Percentiles rank a stretch among this genome's conserved stretches.
phyloP scores from a whole-genome alignment of 768 basidiomycete genomes.

The Tricholoma saponaceum region DNA sequence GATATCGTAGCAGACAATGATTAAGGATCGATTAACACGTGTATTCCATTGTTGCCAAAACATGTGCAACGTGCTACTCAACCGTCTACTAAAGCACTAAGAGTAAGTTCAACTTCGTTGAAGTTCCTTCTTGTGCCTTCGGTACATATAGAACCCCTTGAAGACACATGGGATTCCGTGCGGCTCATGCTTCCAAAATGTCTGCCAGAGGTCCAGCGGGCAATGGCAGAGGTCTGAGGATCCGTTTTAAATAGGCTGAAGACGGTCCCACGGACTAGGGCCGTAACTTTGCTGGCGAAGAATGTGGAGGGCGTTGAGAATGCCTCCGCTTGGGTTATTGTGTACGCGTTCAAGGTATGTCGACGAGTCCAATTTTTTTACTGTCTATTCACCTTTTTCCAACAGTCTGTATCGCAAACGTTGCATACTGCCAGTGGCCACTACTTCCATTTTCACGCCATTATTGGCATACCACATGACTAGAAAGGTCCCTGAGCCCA shows the following conservation, averaged over 20 bases:
- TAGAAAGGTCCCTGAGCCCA: constrained; percentile 31
- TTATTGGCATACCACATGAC: constrained; percentile 55
- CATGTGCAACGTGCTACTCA: too few species aligned
- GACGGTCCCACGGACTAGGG: constrained; percentile 47
- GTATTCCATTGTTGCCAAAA: too few species aligned
- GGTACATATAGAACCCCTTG: constrained; percentile 47
- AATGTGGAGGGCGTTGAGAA: constrained; percentile 52
- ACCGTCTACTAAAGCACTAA: constrained; percentile 55
- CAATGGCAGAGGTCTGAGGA: constrained; percentile 87
- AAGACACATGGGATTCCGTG: constrained; percentile 58
- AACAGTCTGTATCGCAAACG: constrained; percentile 73
- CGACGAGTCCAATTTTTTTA: not conserved
- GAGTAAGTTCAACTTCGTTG: constrained; percentile 62
- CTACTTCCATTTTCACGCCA: constrained; percentile 55
- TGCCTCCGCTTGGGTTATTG: constrained; percentile 68
- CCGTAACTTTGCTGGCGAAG: constrained; percentile 51
- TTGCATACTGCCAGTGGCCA: constrained; percentile 79
- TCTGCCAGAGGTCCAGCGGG: constrained; percentile 67
- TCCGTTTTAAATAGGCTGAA: constrained; percentile 72
- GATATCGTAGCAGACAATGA: too few species aligned
- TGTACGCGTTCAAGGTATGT: constrained; percentile 75
- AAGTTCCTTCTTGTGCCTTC: constrained; percentile 69
- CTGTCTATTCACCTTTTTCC: constrained; percentile 3
- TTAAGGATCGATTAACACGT: too few species aligned
- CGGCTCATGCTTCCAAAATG: constrained; percentile 51